Evolutionary conservation across 2,329 filamentous ascomycete genomes (phyloP).

Genomic region (Xylaria digitata): DNA sequence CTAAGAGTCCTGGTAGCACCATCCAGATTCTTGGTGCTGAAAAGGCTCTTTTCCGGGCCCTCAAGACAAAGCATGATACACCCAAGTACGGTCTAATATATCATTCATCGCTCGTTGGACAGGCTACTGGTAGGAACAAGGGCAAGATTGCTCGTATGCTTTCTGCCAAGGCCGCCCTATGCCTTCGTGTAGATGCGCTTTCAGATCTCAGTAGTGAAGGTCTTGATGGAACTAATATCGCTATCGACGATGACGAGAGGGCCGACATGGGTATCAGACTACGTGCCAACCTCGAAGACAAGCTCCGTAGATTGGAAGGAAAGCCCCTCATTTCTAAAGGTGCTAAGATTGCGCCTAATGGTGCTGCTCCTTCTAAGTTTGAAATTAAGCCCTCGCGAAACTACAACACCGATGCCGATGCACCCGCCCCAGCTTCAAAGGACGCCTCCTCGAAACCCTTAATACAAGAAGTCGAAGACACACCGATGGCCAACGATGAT

Average conservation of each 20-base stretch:
- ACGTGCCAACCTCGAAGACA: constrained; percentile 79
- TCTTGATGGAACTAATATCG: constrained; percentile 62
- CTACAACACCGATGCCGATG: constrained; percentile 95
- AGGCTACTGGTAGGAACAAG: constrained; percentile 98
- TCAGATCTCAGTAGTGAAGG: constrained; percentile 79
- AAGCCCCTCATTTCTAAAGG: constrained; percentile 86
- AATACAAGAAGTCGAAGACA: constrained; percentile 54
- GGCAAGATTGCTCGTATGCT: constrained; percentile 98
- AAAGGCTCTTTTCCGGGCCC: constrained; percentile 96
- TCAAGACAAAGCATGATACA: constrained; percentile 99
- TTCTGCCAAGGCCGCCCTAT: constrained; percentile 91
- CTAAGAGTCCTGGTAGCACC: constrained; percentile 94
- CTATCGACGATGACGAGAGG: constrained; percentile 88
- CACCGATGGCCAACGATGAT: constrained; percentile 56
- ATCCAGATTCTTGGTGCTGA: constrained; percentile 98
- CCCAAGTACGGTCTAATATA: constrained; percentile 98
- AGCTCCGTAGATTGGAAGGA: constrained; percentile 83
- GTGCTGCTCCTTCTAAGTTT: constrained; percentile 79
- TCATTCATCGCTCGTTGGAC: constrained; percentile 91
- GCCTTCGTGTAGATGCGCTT: constrained; percentile 91
- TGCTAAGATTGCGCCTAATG: constrained; percentile 78
- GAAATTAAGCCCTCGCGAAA: constrained; percentile 91
- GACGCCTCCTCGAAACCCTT: constrained; percentile 54
- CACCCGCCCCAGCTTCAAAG: constrained; percentile 65
- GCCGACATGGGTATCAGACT: constrained; percentile 79